A percentile compares a stretch with the other conserved stretches of the same genome.
phyloP scores from a whole-genome alignment of 2,329 filamentous ascomycete genomes.

The Scedosporium aurantiacum region DNA sequence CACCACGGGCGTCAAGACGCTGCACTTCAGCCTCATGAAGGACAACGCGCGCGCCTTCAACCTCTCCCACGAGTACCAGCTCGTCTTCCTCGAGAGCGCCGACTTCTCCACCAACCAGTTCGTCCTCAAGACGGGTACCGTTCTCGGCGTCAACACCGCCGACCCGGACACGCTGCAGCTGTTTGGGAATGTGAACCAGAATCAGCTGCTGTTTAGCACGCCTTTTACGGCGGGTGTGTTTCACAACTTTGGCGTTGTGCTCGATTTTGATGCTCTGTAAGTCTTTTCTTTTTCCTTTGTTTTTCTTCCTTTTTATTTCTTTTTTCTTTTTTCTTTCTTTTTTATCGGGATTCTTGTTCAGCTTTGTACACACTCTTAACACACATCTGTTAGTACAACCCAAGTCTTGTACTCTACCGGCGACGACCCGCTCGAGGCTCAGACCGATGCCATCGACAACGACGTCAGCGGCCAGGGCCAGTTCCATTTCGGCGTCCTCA shows the following conservation, averaged over 20 bases:
- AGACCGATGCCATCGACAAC: slow-evolving; percentile 31
- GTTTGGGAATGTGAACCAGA: slow-evolving; percentile 34
- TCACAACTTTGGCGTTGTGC: slow-evolving; percentile 50
- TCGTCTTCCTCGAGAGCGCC: slow-evolving; percentile 36
- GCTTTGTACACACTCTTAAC: not conserved
- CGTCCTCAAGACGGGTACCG: slow-evolving; percentile 42
- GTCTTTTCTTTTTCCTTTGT: slow-evolving; percentile 13
- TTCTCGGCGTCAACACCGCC: slow-evolving; percentile 27
- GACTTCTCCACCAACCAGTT: slow-evolving; percentile 40
- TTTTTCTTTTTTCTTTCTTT: not conserved
- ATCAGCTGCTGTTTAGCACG: slow-evolving; percentile 36
- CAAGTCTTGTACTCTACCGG: slow-evolving; percentile 46
- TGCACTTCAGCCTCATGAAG: slow-evolving; percentile 49
- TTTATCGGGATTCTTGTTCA: too few species aligned
- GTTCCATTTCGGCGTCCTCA: slow-evolving; percentile 50
- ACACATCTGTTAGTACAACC: slow-evolving; percentile 30
- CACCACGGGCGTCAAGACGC: slow-evolving; percentile 44
- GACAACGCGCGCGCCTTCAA: slow-evolving; percentile 41
- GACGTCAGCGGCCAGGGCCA: slow-evolving; percentile 23
- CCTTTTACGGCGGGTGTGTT: slow-evolving; percentile 39
- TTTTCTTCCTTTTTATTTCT: not conserved
- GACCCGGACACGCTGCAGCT: slow-evolving; percentile 32
- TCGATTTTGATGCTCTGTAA: slow-evolving; percentile 46
- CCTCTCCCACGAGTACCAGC: slow-evolving; percentile 49
- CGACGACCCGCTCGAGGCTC: slow-evolving; percentile 29